These are phyloP conservation scores for Thuja plicata DNA, from an alignment of 83 land plant species.

Conservation along the genomic window DNA sequence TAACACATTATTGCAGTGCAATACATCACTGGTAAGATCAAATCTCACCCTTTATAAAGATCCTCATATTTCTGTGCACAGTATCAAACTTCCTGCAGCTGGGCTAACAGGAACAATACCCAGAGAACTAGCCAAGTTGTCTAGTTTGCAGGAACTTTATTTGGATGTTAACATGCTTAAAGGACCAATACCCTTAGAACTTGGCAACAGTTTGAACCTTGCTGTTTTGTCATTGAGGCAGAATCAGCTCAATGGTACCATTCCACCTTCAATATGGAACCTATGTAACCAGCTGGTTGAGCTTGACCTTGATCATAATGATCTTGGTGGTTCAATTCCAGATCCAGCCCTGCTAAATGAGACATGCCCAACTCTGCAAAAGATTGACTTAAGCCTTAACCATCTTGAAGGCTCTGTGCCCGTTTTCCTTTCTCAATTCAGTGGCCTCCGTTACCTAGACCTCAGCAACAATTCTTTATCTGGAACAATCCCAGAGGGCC, in stretches of 20 bases:
- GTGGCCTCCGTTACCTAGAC: background rate
- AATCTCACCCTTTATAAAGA: slow-evolving; percentile 16
- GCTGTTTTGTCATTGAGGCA: background rate
- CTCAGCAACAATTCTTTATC: slow-evolving; percentile 15
- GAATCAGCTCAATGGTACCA: slow-evolving; percentile 14
- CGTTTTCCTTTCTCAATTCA: slow-evolving; percentile 11
- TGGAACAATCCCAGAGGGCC: slow-evolving; percentile 16
- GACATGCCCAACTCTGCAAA: slow-evolving; percentile 20
- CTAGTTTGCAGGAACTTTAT: background rate
- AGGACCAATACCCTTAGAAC: slow-evolving; percentile 22
- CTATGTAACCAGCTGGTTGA: slow-evolving; percentile 23
- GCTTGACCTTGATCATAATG: slow-evolving; percentile 24
- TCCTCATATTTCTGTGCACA: slow-evolving; percentile 13
- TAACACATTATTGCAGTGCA: background rate
- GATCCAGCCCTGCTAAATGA: slow-evolving; percentile 15
- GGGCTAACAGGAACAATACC: slow-evolving; percentile 18
- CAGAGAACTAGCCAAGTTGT: slow-evolving; percentile 7
- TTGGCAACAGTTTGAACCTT: slow-evolving; percentile 21
- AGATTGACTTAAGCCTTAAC: slow-evolving; percentile 18
- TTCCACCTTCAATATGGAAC: slow-evolving; percentile 31
- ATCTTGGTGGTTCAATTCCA: slow-evolving; percentile 18
- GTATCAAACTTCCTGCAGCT: slow-evolving; percentile 10
- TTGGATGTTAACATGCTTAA: slow-evolving; percentile 14
- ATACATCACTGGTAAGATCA: background rate
- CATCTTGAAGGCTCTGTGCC: slow-evolving; percentile 18